phyloP scores from a whole-genome alignment of 768 basidiomycete genomes.

The Suillus bovinus region DNA sequence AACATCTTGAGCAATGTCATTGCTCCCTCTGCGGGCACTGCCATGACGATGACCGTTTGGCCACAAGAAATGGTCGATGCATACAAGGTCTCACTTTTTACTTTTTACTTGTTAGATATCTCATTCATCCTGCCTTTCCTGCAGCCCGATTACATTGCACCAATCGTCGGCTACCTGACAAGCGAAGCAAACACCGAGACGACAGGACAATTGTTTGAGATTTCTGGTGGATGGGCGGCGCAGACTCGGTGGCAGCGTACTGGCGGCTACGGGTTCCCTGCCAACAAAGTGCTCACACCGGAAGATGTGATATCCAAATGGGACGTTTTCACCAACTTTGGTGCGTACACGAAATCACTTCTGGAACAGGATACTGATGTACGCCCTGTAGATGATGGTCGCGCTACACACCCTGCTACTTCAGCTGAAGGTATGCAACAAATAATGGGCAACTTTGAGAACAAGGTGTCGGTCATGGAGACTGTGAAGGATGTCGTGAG shows the following conservation, averaged over 20 bases:
- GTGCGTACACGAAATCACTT: conserved; percentile 41
- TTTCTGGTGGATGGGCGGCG: conserved; percentile 89
- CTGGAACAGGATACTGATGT: conserved; percentile 3
- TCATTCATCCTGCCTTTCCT: conserved; percentile 4
- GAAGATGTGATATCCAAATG: conserved; percentile 83
- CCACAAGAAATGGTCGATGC: conserved; percentile 85
- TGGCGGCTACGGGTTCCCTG: conserved; percentile 86
- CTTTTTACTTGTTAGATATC: not conserved
- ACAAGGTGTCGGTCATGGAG: conserved; percentile 37
- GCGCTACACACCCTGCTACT: conserved; percentile 78
- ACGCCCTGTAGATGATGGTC: conserved; percentile 60
- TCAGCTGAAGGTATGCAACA: conserved; percentile 77
- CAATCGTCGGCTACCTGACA: conserved; percentile 87
- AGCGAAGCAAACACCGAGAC: conserved; percentile 78
- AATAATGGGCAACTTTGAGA: conserved; percentile 63
- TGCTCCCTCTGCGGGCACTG: conserved; percentile 86
- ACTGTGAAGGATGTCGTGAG: conserved; percentile 55
- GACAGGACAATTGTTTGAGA: conserved; percentile 80
- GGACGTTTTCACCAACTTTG: conserved; percentile 81
- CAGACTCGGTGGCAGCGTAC: conserved; percentile 92
- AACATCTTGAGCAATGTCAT: conserved; percentile 88
- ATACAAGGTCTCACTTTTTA: conserved; percentile 68
- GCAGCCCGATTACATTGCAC: conserved; percentile 89
- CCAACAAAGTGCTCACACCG: conserved; percentile 69
- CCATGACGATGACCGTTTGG: conserved; percentile 89